Conservation (phyloP, 2,329 filamentous ascomycete species). For the Talaromyces sp. region DNA sequence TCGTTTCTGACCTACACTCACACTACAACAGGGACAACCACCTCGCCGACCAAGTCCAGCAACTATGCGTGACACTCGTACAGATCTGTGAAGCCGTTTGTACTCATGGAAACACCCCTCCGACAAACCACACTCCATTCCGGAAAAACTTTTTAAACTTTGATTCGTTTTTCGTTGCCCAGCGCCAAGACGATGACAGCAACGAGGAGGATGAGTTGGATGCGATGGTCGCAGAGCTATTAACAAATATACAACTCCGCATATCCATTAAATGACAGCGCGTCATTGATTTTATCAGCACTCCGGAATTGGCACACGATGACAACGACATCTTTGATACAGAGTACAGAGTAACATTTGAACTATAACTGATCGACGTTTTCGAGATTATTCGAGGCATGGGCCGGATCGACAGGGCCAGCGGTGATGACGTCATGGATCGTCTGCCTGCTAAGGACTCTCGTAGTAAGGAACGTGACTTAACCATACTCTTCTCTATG, state of each 20-base stretch:
- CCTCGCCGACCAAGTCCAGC: background rate
- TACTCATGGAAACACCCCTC: background rate
- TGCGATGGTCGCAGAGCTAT: background rate
- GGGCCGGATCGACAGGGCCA: background rate
- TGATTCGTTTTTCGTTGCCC: conserved; percentile 1
- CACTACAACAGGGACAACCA: background rate
- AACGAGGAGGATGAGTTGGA: background rate
- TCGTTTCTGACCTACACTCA: background rate
- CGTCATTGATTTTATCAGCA: background rate
- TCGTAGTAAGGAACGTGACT: too few species aligned
- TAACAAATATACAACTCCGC: background rate
- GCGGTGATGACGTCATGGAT: background rate
- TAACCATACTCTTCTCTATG: too few species aligned
- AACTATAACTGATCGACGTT: background rate
- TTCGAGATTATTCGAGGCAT: background rate
- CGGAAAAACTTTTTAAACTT: conserved; percentile 9
- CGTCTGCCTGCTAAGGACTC: too few species aligned
- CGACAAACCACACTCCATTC: conserved; percentile 6
- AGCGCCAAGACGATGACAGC: background rate
- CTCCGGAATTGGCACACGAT: background rate
- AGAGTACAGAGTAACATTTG: too few species aligned
- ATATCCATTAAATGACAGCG: too few species aligned
- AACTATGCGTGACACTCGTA: background rate
- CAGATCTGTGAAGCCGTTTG: background rate
- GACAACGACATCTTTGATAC: background rate